Percentiles rank a stretch among this genome's conserved stretches.
Conservation (phyloP, 202 grass and related monocot genomes). For the Setaria viridis region DNA sequence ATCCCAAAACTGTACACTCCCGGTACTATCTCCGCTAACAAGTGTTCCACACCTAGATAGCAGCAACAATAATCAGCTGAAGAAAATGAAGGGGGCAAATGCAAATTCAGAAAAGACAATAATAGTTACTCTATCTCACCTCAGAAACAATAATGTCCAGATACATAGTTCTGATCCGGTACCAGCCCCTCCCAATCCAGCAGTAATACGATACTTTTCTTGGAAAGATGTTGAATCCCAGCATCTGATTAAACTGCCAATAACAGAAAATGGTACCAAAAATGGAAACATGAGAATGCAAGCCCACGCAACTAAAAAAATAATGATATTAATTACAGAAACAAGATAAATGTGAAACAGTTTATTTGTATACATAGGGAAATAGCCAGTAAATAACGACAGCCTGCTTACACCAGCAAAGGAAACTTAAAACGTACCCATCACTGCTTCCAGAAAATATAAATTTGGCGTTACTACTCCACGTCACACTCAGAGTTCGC, state of each 20-base stretch:
- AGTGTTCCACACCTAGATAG: conserved; percentile 85
- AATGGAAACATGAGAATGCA: not conserved
- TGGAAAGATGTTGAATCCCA: conserved; percentile 88
- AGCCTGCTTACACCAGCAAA: conserved; percentile 23
- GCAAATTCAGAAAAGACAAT: conserved; percentile 30
- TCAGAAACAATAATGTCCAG: conserved; percentile 83
- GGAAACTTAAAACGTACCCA: conserved; percentile 68
- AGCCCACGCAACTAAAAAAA: not conserved
- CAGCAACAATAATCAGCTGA: conserved; percentile 45
- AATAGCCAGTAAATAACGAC: not conserved
- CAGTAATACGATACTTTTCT: conserved; percentile 91
- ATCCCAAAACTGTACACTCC: conserved; percentile 98
- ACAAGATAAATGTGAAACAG: not conserved
- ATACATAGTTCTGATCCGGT: conserved; percentile 75
- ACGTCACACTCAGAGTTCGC: conserved; percentile 84
- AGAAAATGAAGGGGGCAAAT: not conserved
- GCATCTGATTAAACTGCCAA: conserved; percentile 86
- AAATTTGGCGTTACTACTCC: conserved; percentile 78
- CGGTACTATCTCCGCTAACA: conserved; percentile 95
- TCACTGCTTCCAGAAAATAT: conserved; percentile 93
- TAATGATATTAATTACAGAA: conserved; percentile 3
- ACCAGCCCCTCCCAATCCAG: conserved; percentile 82
- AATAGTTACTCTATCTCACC: conserved; percentile 49
- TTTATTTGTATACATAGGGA: not conserved
- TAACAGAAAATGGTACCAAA: conserved; percentile 32